Percentiles rank a stretch among this genome's conserved stretches.
Evolutionary conservation across 768 basidiomycete genomes (phyloP).

Genomic region (Mycena capillaripes): DNA sequence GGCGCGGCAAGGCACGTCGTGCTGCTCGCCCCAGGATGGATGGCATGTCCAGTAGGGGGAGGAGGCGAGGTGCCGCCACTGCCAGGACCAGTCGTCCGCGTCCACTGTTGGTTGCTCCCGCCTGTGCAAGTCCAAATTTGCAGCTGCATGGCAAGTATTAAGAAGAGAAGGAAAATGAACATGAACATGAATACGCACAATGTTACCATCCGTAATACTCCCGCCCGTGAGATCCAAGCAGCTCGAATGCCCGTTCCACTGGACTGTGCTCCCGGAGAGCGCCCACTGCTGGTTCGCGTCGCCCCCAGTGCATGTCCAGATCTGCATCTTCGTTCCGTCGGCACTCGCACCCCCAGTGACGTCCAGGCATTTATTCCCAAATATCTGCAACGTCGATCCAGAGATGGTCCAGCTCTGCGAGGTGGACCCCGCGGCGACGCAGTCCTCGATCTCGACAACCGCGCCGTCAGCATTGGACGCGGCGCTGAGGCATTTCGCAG

Average conservation of each 20-base stretch:
- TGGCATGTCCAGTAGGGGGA: neutral
- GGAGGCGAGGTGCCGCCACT: neutral
- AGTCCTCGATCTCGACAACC: no score
- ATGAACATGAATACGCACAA: conserved; percentile 1
- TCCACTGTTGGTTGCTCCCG: conserved; percentile 19
- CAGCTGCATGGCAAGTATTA: neutral
- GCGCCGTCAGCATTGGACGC: neutral
- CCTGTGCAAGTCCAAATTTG: conserved; percentile 29
- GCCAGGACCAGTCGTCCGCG: conserved; percentile 22
- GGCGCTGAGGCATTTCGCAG: neutral
- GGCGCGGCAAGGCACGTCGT: conserved; percentile 9
- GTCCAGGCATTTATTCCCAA: conserved; percentile 40
- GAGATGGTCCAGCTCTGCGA: conserved; percentile 41
- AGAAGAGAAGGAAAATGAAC: neutral
- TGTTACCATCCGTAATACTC: conserved; percentile 16
- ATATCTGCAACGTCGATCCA: conserved; percentile 34
- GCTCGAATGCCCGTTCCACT: conserved; percentile 11
- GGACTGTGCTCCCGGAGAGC: conserved; percentile 18
- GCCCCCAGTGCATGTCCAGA: conserved; percentile 38
- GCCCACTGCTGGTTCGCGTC: conserved; percentile 39
- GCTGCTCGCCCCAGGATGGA: conserved; percentile 15
- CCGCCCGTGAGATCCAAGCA: conserved; percentile 30
- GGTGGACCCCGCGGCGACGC: conserved; percentile 31
- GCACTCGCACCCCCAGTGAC: conserved; percentile 27
- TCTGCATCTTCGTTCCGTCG: conserved; percentile 8